Percentiles rank a stretch among this genome's conserved stretches.
These are phyloP conservation scores for Zostera marina DNA, from an alignment of 116 monocot species.

Conservation along the genomic window DNA sequence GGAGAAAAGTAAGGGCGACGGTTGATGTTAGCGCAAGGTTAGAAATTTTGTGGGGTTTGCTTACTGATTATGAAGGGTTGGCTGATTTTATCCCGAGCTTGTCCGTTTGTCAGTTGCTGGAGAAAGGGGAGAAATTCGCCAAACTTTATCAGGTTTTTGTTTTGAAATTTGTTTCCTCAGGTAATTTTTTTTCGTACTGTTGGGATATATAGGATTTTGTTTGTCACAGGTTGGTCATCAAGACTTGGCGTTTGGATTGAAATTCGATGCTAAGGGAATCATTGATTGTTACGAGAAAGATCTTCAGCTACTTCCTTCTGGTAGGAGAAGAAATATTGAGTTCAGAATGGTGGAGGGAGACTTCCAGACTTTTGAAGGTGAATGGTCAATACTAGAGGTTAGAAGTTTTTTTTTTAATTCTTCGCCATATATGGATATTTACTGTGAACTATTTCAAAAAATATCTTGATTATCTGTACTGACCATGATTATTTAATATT, in stretches of 20 bases:
- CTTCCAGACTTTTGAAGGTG: conserved; percentile 59
- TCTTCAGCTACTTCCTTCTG: conserved; percentile 32
- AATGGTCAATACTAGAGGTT: conserved; percentile 61
- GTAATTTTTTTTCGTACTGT: background rate
- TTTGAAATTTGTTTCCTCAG: background rate
- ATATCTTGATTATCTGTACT: too few relatives aligned
- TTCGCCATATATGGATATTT: background rate
- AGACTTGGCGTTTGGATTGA: conserved; percentile 66
- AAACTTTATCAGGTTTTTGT: conserved; percentile 51
- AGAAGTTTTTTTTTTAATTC: background rate
- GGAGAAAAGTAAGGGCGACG: conserved; percentile 34
- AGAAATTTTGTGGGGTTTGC: conserved; percentile 52
- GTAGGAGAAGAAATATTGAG: conserved; percentile 55
- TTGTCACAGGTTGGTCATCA: conserved; percentile 61
- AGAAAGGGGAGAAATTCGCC: conserved; percentile 45
- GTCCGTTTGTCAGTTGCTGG: conserved; percentile 44
- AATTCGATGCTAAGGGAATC: conserved; percentile 72
- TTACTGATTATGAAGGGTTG: conserved; percentile 81
- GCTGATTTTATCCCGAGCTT: conserved; percentile 68
- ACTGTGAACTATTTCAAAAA: background rate
- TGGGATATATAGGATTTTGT: background rate
- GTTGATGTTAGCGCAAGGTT: conserved; percentile 44
- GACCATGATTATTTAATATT: too few relatives aligned
- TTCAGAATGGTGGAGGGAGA: conserved; percentile 91
- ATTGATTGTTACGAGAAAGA: conserved; percentile 82